Evolutionary conservation across 257 asterid genomes (phyloP).

Genomic region (Solanum boliviense): DNA sequence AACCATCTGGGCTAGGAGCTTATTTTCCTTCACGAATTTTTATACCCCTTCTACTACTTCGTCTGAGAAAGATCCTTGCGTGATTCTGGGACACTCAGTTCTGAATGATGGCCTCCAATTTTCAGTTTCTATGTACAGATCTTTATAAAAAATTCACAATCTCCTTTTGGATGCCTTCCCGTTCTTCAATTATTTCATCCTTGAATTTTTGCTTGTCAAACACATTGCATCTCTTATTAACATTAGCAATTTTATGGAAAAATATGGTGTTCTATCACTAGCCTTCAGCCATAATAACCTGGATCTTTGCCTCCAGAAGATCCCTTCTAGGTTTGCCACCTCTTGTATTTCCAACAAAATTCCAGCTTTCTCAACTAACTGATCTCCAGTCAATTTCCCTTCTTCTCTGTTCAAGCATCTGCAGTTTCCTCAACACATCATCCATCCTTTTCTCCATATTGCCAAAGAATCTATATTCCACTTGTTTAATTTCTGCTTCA

Average conservation of each 20-base stretch:
- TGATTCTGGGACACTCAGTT: not conserved
- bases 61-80: not conserved
- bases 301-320: not conserved
- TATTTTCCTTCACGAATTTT: not conserved
- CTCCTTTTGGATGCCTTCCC: not conserved
- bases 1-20: not conserved
- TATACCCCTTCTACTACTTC: not conserved
- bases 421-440: not conserved
- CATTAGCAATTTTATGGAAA: not conserved
- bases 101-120: not conserved
- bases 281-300: not conserved
- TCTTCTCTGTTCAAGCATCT: not conserved
- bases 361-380: not conserved
- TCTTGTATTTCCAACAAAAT: not conserved
- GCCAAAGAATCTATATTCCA: not conserved
- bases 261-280: not conserved
- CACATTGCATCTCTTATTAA: not conserved
- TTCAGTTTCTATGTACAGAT: not conserved
- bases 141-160: not conserved
- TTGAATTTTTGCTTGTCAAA: not conserved
- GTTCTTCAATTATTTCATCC: not conserved
- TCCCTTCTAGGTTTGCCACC: not conserved
- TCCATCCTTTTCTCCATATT: not conserved
- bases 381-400: not conserved
- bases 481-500: not conserved